Conservation (phyloP, 441 rosid genomes). For the Corymbia calophylla region DNA sequence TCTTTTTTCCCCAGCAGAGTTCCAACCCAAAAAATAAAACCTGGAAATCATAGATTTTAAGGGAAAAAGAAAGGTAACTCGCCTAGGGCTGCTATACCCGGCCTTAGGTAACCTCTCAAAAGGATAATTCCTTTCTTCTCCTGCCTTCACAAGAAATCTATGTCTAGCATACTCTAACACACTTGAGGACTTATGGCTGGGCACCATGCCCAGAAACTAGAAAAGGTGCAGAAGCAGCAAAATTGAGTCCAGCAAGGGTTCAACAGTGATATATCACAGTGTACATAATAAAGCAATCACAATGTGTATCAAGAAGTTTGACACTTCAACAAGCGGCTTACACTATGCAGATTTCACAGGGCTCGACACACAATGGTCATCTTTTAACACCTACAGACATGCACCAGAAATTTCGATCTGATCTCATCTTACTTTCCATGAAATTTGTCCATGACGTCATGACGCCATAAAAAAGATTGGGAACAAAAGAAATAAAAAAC, state of each 20-base stretch:
- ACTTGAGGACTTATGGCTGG: not conserved
- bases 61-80: not conserved
- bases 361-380: not conserved
- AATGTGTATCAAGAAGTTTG: not conserved
- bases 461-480: not conserved
- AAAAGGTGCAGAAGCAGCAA: not conserved
- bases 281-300: not conserved
- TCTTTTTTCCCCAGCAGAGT: not conserved
- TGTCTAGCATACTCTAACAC: not conserved
- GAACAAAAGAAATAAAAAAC: not conserved
- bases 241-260: not conserved
- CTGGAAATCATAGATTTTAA: not conserved
- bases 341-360: not conserved
- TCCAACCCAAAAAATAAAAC: not conserved
- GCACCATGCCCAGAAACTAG: not conserved
- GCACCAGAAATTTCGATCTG: not conserved
- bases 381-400: not conserved
- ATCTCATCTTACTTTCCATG: not conserved
- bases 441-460: not conserved
- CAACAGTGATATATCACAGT: not conserved
- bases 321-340: not conserved
- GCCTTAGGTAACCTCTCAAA: not conserved
- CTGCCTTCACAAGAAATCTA: not conserved
- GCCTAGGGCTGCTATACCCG: not conserved
- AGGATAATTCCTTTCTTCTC: not conserved